phyloP scores from a whole-genome alignment of 2,329 filamentous ascomycete species.

The Fusarium pseudocircinatum region DNA sequence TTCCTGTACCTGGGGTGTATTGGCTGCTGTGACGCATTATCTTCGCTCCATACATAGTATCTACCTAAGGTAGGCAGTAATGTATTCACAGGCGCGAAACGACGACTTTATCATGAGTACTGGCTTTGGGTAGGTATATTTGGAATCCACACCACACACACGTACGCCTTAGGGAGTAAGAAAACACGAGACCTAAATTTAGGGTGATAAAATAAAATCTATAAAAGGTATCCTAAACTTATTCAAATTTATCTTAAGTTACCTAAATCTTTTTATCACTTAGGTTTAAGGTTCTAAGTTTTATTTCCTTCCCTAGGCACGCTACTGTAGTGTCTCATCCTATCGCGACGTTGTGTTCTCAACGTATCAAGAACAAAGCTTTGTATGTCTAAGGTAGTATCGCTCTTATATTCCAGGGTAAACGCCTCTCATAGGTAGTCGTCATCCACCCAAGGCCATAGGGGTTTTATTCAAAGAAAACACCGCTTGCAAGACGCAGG shows the following conservation, averaged over 20 bases:
- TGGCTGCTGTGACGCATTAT: too few species aligned
- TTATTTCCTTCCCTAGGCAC: too few species aligned
- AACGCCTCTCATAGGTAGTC: background rate
- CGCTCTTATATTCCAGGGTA: background rate
- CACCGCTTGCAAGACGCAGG: slow-evolving; percentile 27
- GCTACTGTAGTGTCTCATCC: too few species aligned
- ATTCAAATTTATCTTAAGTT: too few species aligned
- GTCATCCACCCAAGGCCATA: background rate
- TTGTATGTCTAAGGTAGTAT: background rate
- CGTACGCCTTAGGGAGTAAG: too few species aligned
- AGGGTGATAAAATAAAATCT: too few species aligned
- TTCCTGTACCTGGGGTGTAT: background rate
- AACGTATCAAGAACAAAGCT: background rate
- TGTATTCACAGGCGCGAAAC: background rate
- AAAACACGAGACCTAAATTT: too few species aligned
- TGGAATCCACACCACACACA: background rate
- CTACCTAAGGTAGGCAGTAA: too few species aligned
- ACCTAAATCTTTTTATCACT: too few species aligned
- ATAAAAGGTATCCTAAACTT: too few species aligned
- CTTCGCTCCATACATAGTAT: background rate
- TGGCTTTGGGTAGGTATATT: background rate
- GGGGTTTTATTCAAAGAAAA: slow-evolving; percentile 3
- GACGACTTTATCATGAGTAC: background rate
- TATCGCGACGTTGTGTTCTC: background rate
- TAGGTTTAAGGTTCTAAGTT: too few species aligned